phyloP scores from a whole-genome alignment of 2,329 filamentous ascomycete genomes.

The Westerdykella sp. region DNA sequence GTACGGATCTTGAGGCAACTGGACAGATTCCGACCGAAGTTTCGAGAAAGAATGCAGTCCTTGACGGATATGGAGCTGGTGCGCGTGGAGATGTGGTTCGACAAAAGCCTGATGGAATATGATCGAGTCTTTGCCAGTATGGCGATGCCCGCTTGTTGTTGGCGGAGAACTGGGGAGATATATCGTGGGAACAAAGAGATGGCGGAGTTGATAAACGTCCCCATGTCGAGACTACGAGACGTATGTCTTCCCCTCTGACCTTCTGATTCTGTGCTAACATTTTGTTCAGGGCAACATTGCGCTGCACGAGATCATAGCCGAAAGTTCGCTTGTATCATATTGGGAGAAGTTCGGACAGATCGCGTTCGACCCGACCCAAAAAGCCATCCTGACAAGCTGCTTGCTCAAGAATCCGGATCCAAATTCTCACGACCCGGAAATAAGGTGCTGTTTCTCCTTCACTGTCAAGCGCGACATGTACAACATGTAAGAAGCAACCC shows the following conservation, averaged over 20 bases:
- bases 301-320: constrained; percentile 89
- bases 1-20: constrained; percentile 89
- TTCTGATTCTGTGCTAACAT: constrained; percentile 8
- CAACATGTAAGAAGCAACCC: constrained; percentile 61
- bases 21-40: constrained; percentile 89
- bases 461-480: constrained; percentile 91
- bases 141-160: constrained; percentile 96
- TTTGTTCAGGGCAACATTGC: constrained; percentile 79
- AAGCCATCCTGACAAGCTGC: constrained; percentile 91
- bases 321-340: constrained; percentile 91
- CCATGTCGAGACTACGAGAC: constrained; percentile 83
- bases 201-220: constrained; percentile 91
- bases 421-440: constrained; percentile 62
- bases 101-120: constrained; percentile 92
- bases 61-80: constrained; percentile 92
- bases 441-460: constrained; percentile 96
- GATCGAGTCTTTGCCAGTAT: constrained; percentile 98
- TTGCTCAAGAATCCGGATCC: constrained; percentile 67
- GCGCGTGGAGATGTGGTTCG: constrained; percentile 98
- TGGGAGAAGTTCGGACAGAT: constrained; percentile 99
- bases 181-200: constrained; percentile 98
- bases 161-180: constrained; percentile 93
- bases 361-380: constrained; percentile 88
- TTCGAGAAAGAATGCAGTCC: constrained; percentile 86
- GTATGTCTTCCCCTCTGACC: constrained; percentile 49